phyloP scores from a whole-genome alignment of 2,329 filamentous ascomycete genomes.

The Exophiala alcalophila region DNA sequence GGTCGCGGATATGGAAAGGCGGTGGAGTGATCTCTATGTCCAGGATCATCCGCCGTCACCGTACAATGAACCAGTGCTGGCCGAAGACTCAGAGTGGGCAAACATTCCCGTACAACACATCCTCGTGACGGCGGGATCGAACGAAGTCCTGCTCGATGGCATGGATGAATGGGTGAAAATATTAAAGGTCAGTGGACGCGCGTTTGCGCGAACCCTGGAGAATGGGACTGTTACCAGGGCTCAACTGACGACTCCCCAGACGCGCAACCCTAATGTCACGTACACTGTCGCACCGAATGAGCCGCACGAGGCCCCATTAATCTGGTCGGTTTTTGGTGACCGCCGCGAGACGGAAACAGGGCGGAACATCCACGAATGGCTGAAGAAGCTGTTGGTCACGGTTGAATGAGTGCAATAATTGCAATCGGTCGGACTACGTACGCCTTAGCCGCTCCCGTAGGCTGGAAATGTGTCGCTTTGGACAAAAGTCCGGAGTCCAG shows the following conservation, averaged over 20 bases:
- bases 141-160: conserved; percentile 57
- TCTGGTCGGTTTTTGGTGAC: conserved; percentile 38
- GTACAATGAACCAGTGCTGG: conserved; percentile 54
- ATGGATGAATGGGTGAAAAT: conserved; percentile 52
- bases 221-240: no score
- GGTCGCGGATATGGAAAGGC: conserved; percentile 37
- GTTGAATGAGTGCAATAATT: no score
- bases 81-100: conserved; percentile 54
- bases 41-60: conserved; percentile 42
- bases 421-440: no score
- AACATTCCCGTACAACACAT: conserved; percentile 49
- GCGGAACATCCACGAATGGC: conserved; percentile 36
- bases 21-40: conserved; percentile 52
- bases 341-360: conserved; percentile 39
- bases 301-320: conserved; percentile 42
- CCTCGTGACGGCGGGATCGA: conserved; percentile 53
- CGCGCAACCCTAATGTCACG: conserved; percentile 31
- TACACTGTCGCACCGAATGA: conserved; percentile 39
- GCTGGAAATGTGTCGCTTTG: no score
- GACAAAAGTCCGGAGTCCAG: no score
- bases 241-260: neutral
- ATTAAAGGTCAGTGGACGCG: conserved; percentile 43
- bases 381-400: conserved; percentile 24
- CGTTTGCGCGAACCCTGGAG: no score
- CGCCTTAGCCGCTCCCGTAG: no score